phyloP scores from a whole-genome alignment of 2,329 filamentous ascomycete species.

The Aaosphaeria arxii region DNA sequence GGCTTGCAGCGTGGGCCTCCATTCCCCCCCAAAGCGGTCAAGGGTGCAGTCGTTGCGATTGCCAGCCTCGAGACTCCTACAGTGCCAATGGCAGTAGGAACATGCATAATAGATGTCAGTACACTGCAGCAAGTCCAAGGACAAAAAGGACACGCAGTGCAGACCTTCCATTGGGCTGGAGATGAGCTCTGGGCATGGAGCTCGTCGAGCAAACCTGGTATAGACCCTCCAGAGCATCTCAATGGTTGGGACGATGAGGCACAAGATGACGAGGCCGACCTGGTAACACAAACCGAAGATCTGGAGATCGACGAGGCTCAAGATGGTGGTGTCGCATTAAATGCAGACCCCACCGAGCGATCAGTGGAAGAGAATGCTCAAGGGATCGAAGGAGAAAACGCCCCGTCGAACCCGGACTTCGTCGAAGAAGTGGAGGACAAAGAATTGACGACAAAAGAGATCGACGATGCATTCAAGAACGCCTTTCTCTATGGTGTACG shows the following conservation, averaged over 20 bases:
- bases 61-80: conserved; percentile 58
- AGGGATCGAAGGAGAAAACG: conserved; percentile 32
- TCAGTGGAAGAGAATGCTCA: conserved; percentile 32
- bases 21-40: conserved; percentile 58
- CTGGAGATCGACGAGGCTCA: conserved; percentile 44
- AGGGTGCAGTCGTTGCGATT: conserved; percentile 61
- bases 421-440: conserved; percentile 43
- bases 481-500: conserved; percentile 64
- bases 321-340: conserved; percentile 47
- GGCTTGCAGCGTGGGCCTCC: conserved; percentile 63
- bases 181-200: conserved; percentile 69
- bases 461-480: conserved; percentile 63
- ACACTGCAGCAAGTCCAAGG: conserved; percentile 56
- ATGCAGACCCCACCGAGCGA: conserved; percentile 21
- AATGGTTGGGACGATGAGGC: conserved; percentile 48
- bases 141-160: conserved; percentile 62
- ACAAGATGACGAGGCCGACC: conserved; percentile 25
- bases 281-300: conserved; percentile 40
- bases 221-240: conserved; percentile 51
- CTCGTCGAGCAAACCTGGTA: conserved; percentile 51
- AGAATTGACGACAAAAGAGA: conserved; percentile 62
- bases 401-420: conserved; percentile 27
- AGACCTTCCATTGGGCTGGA: conserved; percentile 64
- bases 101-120: conserved; percentile 63
- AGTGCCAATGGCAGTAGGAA: conserved; percentile 62